Percentiles rank a stretch among this genome's conserved stretches.
phyloP scores from a whole-genome alignment of 768 basidiomycete species.

The Lentinula sp. region DNA sequence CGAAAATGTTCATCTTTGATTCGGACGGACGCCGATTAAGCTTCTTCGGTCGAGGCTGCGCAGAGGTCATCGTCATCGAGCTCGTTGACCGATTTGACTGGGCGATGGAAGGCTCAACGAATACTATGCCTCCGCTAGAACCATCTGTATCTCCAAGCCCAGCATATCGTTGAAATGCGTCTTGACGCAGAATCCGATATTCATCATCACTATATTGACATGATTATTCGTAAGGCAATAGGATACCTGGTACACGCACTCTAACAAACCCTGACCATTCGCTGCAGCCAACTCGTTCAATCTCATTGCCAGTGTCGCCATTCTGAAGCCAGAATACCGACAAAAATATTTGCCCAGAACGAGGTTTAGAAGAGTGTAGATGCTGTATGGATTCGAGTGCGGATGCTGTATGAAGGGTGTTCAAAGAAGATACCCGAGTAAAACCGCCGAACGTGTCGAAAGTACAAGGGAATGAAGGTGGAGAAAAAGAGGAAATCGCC shows the following conservation, averaged over 20 bases:
- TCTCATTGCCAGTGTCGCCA: constrained; percentile 45
- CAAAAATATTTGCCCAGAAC: not conserved
- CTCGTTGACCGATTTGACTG: not conserved
- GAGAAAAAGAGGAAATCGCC: not conserved
- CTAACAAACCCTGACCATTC: constrained; percentile 60
- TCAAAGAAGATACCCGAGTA: not conserved
- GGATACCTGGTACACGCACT: constrained; percentile 30
- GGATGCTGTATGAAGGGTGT: not conserved
- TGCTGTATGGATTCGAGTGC: too few relatives aligned
- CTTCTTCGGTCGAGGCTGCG: not conserved
- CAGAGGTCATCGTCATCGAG: not conserved
- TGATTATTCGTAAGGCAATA: not conserved
- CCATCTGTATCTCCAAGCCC: constrained; percentile 9
- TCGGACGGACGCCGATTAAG: not conserved
- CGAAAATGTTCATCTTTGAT: not conserved
- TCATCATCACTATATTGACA: constrained; percentile 54
- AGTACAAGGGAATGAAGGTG: constrained; percentile 12
- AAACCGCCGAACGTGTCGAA: constrained; percentile 9
- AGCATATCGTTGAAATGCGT: constrained; percentile 58
- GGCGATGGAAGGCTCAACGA: not conserved
- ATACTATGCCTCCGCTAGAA: constrained; percentile 1
- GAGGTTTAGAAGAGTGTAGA: not conserved
- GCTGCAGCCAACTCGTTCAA: constrained; percentile 65
- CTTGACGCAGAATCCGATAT: constrained; percentile 64
- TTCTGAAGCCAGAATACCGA: not conserved